Percentiles rank a stretch among this genome's conserved stretches.
phyloP scores from a whole-genome alignment of 179 eudicot genomes.

The Pouteria campechiana region DNA sequence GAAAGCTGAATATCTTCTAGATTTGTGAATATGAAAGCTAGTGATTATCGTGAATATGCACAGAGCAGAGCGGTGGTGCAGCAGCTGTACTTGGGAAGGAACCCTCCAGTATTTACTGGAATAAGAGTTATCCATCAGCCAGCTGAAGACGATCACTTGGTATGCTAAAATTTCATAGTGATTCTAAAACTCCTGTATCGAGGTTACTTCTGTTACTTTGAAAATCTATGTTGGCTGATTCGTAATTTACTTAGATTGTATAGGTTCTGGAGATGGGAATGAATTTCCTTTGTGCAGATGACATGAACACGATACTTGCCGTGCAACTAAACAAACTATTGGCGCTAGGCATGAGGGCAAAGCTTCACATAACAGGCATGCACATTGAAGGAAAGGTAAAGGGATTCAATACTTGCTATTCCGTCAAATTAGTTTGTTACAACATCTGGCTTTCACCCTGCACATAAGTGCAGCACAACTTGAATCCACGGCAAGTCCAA shows the following conservation, averaged over 20 bases:
- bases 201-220: neutral
- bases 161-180: constrained; percentile 13
- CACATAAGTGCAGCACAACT: no score
- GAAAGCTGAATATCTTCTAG: no score
- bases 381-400: constrained; percentile 95
- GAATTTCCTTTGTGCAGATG: constrained; percentile 84
- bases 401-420: no score
- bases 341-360: constrained; percentile 79
- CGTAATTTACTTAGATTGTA: constrained; percentile 4
- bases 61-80: constrained; percentile 67
- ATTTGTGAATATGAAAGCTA: neutral
- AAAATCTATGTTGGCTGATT: no score
- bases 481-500: no score
- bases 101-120: constrained; percentile 83
- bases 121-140: constrained; percentile 70
- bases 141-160: constrained; percentile 87
- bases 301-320: constrained; percentile 75
- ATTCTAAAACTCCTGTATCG: neutral
- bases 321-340: constrained; percentile 63
- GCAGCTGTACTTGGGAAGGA: constrained; percentile 80
- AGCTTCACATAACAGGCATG: constrained; percentile 80
- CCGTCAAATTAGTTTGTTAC: no score
- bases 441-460: no score
- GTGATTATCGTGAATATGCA: constrained; percentile 3
- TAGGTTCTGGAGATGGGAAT: constrained; percentile 90